Evolutionary conservation across 768 basidiomycete genomes (phyloP), one percentile per base, ranked within the genome.

Genomic region (Kwoniella europaea): DNA sequence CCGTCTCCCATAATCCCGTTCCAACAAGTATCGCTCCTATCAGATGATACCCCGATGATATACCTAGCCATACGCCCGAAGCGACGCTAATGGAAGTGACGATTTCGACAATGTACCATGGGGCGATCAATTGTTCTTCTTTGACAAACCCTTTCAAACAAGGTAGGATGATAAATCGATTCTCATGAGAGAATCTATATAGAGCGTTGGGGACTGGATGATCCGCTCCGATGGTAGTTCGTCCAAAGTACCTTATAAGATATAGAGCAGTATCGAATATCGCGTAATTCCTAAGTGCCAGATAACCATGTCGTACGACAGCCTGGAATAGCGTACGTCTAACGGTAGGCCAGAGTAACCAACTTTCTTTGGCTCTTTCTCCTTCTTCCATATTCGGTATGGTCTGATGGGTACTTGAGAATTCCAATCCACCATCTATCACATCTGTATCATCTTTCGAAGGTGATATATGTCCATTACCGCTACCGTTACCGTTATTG

Each of bases 251-350:
- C 7, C 74, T 65, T 3, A 79, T 61, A 20, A 78, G 67, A 13
- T 56, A 54, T 15, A 79, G 43, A 27, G 72, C 59, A n/a, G 74
- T 71, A 59, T 81, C 76, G 65, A 76, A 55, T 29, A 75, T 41
- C 12, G 68, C n/a, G 44, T 75, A 74, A 59, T 76, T 67, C 24
- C 61, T 62, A 1, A 76, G 4, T 4, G 70, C 65, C 27, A 64
- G 66, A 18, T 27, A 55, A 3, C 62, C 13, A 64, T 81, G 80
- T 52, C 76, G 56, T 1, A 50, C 22, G 16, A 72, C 43, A 7
- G 76, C 73, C 67, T 76, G 67, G 4, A 43, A 52, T 18, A 71
- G 60, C 4, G 78, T 74, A 4, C 76, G 73, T n/a, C 10, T 50
- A 4, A 65, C 20, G 27, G 59, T 60, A 2, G 73, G 74, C 55